Evolutionary conservation across 73 alveolate genomes (phyloP).

Genomic region (Effrenium voratum): DNA sequence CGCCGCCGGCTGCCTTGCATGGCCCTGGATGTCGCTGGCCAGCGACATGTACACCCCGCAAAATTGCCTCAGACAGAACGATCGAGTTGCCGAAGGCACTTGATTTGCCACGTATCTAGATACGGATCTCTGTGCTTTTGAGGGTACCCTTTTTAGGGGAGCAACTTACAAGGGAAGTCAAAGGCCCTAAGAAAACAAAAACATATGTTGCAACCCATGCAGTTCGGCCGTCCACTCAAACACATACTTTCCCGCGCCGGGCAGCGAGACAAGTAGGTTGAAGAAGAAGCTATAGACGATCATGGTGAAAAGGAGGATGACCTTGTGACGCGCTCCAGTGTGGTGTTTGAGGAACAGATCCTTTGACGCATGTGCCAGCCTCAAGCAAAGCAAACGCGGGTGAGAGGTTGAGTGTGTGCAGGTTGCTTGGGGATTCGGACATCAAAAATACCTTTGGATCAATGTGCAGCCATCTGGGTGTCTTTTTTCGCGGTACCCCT

Average conservation of each 20-base stretch:
- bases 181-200: neutral
- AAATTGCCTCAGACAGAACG: conserved; percentile 31
- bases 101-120: too few species aligned
- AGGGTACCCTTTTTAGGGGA: neutral
- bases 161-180: neutral
- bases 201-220: neutral
- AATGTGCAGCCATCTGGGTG: neutral
- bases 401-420: neutral
- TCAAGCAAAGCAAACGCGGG: neutral
- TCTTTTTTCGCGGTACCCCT: neutral
- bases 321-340: neutral
- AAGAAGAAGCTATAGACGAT: conserved; percentile 48
- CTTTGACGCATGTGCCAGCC: neutral
- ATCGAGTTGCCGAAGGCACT: neutral
- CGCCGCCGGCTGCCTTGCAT: conserved; percentile 26
- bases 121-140: too few species aligned
- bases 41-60: conserved; percentile 50
- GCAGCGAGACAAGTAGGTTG: conserved; percentile 66
- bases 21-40: conserved; percentile 60
- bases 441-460: neutral
- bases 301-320: conserved; percentile 22
- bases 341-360: neutral
- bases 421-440: neutral
- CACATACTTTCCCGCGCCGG: neutral
- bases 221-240: too few species aligned